phyloP scores from a whole-genome alignment of 495 filamentous ascomycete genomes.

The Sphaerosporella brunnea region DNA sequence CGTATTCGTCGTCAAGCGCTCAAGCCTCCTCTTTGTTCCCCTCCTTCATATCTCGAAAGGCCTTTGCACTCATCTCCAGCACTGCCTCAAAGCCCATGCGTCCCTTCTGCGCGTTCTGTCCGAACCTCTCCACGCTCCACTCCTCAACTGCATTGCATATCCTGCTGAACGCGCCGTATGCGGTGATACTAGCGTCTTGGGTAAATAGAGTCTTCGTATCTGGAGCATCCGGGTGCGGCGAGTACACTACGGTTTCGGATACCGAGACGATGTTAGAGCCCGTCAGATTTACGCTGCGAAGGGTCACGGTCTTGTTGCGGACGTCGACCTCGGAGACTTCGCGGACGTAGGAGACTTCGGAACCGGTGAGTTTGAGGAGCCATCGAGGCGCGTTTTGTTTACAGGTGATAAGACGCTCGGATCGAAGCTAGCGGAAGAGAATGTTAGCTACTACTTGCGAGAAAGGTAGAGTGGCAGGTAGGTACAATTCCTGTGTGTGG shows the following conservation, averaged over 20 bases:
- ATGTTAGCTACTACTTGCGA: background rate
- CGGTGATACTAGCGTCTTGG: constrained; percentile 82
- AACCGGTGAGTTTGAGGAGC: constrained; percentile 58
- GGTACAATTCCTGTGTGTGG: constrained; percentile 63
- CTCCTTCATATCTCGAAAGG: constrained; percentile 74
- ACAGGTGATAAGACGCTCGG: constrained; percentile 92
- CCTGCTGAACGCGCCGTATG: constrained; percentile 87
- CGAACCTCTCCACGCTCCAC: constrained; percentile 68
- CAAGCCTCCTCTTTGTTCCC: constrained; percentile 3
- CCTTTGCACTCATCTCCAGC: constrained; percentile 78
- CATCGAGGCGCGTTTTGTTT: constrained; percentile 75
- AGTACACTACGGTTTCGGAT: constrained; percentile 75
- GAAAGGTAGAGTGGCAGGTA: no score
- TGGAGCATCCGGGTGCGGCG: constrained; percentile 37
- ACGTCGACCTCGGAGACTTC: constrained; percentile 92
- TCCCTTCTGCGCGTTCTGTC: constrained; percentile 75
- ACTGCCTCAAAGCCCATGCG: constrained; percentile 88
- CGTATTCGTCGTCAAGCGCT: no score
- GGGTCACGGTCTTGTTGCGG: constrained; percentile 61
- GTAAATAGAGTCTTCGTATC: constrained; percentile 55
- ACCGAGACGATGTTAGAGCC: constrained; percentile 73
- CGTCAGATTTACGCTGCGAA: constrained; percentile 84
- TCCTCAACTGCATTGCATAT: constrained; percentile 89
- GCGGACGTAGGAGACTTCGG: constrained; percentile 67
- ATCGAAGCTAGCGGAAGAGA: constrained; percentile 45